Evolutionary conservation across 129 eudicot species (phyloP), one percentile per base, ranked within the genome.

Genomic region (Chrysanthemum makinoi): DNA sequence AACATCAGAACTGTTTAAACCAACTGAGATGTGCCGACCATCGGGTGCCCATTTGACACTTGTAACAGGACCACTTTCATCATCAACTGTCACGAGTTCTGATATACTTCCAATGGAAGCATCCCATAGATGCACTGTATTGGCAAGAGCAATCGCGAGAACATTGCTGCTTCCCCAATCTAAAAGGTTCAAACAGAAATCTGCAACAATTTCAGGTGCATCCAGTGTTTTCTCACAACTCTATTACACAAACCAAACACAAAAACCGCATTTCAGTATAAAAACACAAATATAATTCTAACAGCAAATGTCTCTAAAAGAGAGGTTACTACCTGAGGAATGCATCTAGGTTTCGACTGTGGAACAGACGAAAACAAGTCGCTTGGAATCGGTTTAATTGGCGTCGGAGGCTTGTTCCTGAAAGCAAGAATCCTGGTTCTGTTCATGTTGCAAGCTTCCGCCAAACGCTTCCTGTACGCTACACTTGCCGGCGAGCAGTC

Each of bases 31-130:
- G 62, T 88, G 87, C 28, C 79, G 76, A 4, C 96, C 96, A 69
- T 91, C 98, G 10, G 96, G 96, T 39, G 91, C 96, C 98, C 96
- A 92, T 74, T 86, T 89, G 26, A 92, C 89, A 22, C 98, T 89
- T 4, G 98, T 89, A 24, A 92, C 88, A 2, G 96, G 95, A 6
- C 96, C 98, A 51, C 24, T 66, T 48, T 92, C 98, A 10, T 89
- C 96, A 33, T 86, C 91, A 7, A 92, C 75, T 3, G 91, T 86
- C 58, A 92, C 85, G 24, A 89, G 95, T 30, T 89, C 95, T 10
- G 96, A 80, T n/a, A 86, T 83, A 16, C 76, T 62, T 4, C 95
- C 95, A 46, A 78, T 78, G 5, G 95, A 24, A 65, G 96, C 96
- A 78, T 92, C 89, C 96, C 96, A 92, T 18, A 92, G 62, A 66